Evolutionary conservation across 2,329 filamentous ascomycete genomes (phyloP), one percentile per base, ranked within the genome.

Genomic region (Apiospora hydei): DNA sequence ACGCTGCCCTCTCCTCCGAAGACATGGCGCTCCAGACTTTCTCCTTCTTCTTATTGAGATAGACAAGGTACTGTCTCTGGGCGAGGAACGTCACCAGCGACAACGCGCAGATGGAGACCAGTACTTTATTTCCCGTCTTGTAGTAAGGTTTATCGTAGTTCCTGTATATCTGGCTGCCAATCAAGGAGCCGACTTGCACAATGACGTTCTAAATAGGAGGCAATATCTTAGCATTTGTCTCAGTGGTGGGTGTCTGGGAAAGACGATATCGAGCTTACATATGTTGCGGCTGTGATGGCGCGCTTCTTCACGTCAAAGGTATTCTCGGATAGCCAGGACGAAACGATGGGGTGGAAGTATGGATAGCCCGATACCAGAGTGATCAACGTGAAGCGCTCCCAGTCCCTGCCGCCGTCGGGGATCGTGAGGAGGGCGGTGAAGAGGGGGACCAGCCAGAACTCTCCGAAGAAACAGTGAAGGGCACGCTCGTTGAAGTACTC

Each of bases 291-390:
- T 0, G 85, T 82, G 41, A 87, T 81, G 6, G 85, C 84, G 61
- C 85, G 79, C 75, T 86, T 87, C 77, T 86, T 85, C 26, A 87
- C 85, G 70, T 86, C 83, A 64, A 86, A 86, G 0, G 82, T 84
- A 76, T 87, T 87, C 75, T 86, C 84, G 0, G 83, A 85, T 68
- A 86, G 84, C 85, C 85, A 90, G 6, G 84, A 82, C 4, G 83
- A 83, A 14, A 87, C 81, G 21, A 89, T 84, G 2, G 89, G 88
- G 75, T 90, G 89, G 70, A 89, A 87, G 76, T 90, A 90, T 0
- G 89, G 89, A 72, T 87, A 85, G 1, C 88, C 87, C 14, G 88
- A 83, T 44, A 90, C 83, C 51, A 91, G 76, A 0, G 86, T 87
- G 21, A 87, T 82, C 43, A 90, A 78, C 0, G 83, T 80, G 81